Evolutionary conservation across 2,329 filamentous ascomycete species (phyloP).

Genomic region (Rachicladosporium sp.): DNA sequence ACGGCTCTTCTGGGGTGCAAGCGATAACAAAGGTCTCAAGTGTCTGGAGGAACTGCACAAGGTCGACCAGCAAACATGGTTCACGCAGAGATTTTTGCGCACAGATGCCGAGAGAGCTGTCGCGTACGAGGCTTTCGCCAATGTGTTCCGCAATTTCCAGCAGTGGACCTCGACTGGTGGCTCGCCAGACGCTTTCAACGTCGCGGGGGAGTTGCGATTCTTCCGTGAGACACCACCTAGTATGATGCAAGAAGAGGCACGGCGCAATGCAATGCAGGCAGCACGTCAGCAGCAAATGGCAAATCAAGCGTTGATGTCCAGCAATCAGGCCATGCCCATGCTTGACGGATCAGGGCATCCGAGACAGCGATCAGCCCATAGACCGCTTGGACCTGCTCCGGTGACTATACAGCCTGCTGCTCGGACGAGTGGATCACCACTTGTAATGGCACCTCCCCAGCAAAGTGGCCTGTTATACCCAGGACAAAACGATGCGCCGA

Average conservation of each 20-base stretch:
- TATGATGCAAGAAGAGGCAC: not conserved
- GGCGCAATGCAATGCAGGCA: too few relatives aligned
- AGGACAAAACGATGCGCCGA: conserved; percentile 11
- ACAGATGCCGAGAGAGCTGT: conserved; percentile 6
- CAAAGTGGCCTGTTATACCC: too few relatives aligned
- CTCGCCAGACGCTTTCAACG: not conserved
- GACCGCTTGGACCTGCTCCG: too few relatives aligned
- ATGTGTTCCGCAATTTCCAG: conserved; percentile 4
- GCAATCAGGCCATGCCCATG: too few relatives aligned
- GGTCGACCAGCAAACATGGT: conserved; percentile 11
- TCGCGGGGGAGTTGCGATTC: not conserved
- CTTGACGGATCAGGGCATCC: too few relatives aligned
- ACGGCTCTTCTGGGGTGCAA: conserved; percentile 31
- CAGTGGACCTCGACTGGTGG: too few relatives aligned
- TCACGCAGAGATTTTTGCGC: conserved; percentile 7
- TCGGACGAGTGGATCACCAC: too few relatives aligned
- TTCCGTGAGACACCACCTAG: conserved; percentile 1
- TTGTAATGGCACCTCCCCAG: too few relatives aligned
- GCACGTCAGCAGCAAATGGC: too few relatives aligned
- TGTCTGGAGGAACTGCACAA: conserved; percentile 11
- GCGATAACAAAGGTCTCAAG: conserved; percentile 5
- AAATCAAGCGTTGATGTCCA: too few relatives aligned
- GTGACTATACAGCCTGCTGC: too few relatives aligned
- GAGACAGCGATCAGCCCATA: too few relatives aligned
- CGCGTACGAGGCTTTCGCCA: conserved; percentile 7